Evolutionary conservation across 1,284 basidiomycete genomes (phyloP).

Genomic region (Ceraceosorus guamensis): DNA sequence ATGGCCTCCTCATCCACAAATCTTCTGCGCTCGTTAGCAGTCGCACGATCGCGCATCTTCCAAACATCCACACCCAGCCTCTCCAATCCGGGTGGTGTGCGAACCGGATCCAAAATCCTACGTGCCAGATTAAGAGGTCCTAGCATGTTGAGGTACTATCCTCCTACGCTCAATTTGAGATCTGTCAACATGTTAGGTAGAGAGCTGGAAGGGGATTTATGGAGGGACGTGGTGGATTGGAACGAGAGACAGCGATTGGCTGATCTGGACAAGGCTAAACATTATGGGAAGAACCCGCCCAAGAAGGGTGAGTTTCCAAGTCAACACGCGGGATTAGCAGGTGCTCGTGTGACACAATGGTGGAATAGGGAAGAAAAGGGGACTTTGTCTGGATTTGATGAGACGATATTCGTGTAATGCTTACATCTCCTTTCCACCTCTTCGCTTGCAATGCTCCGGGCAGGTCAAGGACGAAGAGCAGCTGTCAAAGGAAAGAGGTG

Average conservation of each 20-base stretch:
- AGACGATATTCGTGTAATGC: too few relatives aligned
- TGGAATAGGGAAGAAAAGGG: too few relatives aligned
- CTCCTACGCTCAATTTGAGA: slow-evolving; percentile 32
- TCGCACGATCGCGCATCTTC: slow-evolving; percentile 8
- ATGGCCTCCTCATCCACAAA: too few relatives aligned
- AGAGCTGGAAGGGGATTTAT: neutral
- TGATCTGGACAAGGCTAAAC: slow-evolving; percentile 40
- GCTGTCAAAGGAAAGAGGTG: slow-evolving; percentile 42
- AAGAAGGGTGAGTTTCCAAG: slow-evolving; percentile 42
- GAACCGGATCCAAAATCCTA: slow-evolving; percentile 39
- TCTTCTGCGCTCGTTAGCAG: slow-evolving; percentile 6
- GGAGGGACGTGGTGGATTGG: slow-evolving; percentile 14
- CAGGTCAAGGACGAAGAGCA: slow-evolving; percentile 45
- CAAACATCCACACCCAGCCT: slow-evolving; percentile 2
- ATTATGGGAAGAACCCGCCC: slow-evolving; percentile 43
- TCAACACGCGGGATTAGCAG: neutral
- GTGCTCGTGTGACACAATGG: too few relatives aligned
- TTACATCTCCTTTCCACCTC: neutral
- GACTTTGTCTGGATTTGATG: too few relatives aligned
- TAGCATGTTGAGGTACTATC: slow-evolving; percentile 43
- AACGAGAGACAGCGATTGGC: slow-evolving; percentile 30
- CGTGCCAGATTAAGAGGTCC: slow-evolving; percentile 34
- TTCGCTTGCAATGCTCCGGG: neutral
- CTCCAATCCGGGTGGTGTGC: slow-evolving; percentile 6
- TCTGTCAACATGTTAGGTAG: slow-evolving; percentile 11